Evolutionary conservation across 768 basidiomycete genomes (phyloP).

Genomic region (Xanthoconium stramineum): DNA sequence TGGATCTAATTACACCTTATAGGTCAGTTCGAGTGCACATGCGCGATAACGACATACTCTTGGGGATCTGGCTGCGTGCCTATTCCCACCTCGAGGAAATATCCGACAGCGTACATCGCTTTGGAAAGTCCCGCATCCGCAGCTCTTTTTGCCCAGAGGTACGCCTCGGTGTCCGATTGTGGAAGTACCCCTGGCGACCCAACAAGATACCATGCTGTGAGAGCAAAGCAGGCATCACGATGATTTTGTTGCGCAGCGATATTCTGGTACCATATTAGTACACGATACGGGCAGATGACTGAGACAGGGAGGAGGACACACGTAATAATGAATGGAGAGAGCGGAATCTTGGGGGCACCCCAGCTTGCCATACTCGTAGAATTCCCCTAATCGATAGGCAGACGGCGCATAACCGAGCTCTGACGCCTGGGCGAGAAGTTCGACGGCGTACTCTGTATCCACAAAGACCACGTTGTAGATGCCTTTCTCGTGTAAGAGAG

Average conservation of each 20-base stretch:
- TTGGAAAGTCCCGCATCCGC: slow-evolving; percentile 90
- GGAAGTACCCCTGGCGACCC: slow-evolving; percentile 97
- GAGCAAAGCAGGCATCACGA: slow-evolving; percentile 94
- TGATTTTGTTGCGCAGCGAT: slow-evolving; percentile 98
- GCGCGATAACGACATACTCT: slow-evolving; percentile 49
- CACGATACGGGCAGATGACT: slow-evolving; percentile 1
- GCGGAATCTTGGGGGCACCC: slow-evolving; percentile 97
- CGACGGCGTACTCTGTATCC: slow-evolving; percentile 92
- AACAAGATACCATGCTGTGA: slow-evolving; percentile 99
- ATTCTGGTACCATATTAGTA: slow-evolving; percentile 53
- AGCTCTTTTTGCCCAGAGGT: slow-evolving; percentile 94
- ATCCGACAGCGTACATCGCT: slow-evolving; percentile 97
- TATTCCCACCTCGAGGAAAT: slow-evolving; percentile 95
- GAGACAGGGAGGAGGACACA: slow-evolving; percentile 43
- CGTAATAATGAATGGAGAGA: slow-evolving; percentile 97
- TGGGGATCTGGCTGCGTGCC: slow-evolving; percentile 64
- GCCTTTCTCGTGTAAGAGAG: slow-evolving; percentile 93
- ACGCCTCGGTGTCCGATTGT: slow-evolving; percentile 98
- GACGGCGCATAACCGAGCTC: slow-evolving; percentile 96
- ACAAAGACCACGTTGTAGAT: slow-evolving; percentile 97
- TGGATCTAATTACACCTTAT: slow-evolving; percentile 46
- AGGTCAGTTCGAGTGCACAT: slow-evolving; percentile 1
- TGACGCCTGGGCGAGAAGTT: slow-evolving; percentile 90
- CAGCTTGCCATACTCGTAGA: slow-evolving; percentile 99
- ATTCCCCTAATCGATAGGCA: slow-evolving; percentile 93